phyloP scores from a whole-genome alignment of 2,329 filamentous ascomycete species.

The Diaporthe ilicicola region DNA sequence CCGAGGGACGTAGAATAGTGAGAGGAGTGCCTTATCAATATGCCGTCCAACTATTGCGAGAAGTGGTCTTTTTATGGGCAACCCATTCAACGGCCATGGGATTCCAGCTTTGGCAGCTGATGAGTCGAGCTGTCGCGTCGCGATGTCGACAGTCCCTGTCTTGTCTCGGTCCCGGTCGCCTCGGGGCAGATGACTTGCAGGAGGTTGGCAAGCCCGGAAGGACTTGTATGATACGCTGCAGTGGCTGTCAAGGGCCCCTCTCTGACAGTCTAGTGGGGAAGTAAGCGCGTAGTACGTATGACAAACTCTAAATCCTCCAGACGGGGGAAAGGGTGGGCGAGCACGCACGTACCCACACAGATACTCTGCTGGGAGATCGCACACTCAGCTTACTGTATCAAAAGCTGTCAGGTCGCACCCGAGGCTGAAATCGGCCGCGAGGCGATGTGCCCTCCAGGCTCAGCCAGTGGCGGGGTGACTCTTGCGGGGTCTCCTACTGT shows the following conservation, averaged over 20 bases:
- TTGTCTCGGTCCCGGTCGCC: not conserved
- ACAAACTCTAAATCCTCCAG: slow-evolving; percentile 15
- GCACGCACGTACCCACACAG: not conserved
- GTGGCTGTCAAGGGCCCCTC: slow-evolving; percentile 6
- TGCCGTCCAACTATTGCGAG: not conserved
- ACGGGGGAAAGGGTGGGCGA: not conserved
- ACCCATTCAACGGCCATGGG: not conserved
- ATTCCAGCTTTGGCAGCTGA: not conserved
- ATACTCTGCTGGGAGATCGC: not conserved
- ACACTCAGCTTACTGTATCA: slow-evolving; percentile 9
- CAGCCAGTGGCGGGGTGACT: not conserved
- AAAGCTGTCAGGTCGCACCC: not conserved
- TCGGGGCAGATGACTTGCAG: slow-evolving; percentile 10
- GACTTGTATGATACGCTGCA: slow-evolving; percentile 6
- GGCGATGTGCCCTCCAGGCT: not conserved
- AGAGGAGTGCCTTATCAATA: not conserved
- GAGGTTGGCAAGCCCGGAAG: not conserved
- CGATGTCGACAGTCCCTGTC: not conserved
- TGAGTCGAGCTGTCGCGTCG: not conserved
- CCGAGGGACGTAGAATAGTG: not conserved
- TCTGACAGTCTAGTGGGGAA: not conserved
- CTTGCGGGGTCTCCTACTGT: not conserved
- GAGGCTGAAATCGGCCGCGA: slow-evolving; percentile 23
- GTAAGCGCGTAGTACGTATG: no score
- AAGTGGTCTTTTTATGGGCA: not conserved